phyloP scores from a whole-genome alignment of 202 grass and related monocot genomes.

The Digitaria exilis region DNA sequence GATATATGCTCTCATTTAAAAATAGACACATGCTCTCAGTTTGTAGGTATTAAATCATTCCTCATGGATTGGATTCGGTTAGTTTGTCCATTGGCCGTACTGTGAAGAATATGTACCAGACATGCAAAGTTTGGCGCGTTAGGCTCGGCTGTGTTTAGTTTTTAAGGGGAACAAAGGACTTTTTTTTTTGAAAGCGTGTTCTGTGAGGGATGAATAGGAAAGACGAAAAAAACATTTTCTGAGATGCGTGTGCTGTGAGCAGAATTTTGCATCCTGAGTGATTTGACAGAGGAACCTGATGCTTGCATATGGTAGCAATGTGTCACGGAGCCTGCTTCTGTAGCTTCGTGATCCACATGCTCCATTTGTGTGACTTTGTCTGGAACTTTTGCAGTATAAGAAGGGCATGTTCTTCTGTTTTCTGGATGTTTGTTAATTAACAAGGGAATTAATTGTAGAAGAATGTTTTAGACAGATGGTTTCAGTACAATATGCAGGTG shows the following conservation, averaged over 20 bases:
- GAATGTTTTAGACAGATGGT: background rate
- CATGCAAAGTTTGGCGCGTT: no score
- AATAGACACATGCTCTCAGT: no score
- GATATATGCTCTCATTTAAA: no score
- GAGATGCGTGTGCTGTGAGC: no score
- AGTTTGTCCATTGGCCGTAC: background rate
- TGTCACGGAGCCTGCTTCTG: background rate
- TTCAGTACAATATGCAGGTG: background rate
- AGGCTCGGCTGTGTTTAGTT: no score
- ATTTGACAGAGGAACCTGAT: background rate
- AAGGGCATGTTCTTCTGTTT: background rate
- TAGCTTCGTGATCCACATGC: background rate
- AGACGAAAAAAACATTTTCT: no score
- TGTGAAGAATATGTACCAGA: no score
- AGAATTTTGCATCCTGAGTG: no score
- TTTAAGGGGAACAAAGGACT: no score
- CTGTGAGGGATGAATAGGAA: no score
- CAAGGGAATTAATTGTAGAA: background rate
- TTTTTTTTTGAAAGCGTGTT: no score
- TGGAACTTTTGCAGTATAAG: background rate
- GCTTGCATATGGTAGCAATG: background rate
- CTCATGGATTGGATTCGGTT: background rate
- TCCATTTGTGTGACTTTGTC: background rate
- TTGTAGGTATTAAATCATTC: background rate
- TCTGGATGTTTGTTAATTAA: background rate